Evolutionary conservation across 768 basidiomycete species (phyloP).

Genomic region (Pulveroboletus sp.): DNA sequence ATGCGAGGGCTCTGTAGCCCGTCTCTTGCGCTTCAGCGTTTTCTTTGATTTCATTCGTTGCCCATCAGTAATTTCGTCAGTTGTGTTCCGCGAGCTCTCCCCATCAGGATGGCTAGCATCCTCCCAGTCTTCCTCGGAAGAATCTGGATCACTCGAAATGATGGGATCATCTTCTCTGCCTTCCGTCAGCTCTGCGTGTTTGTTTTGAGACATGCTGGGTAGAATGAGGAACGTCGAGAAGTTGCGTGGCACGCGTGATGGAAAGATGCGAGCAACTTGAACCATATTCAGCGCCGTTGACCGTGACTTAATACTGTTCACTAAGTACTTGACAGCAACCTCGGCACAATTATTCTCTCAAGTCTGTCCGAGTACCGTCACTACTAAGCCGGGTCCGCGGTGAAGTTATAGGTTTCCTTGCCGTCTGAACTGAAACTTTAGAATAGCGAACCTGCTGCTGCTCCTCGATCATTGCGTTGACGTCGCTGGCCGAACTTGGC

Average conservation of each 20-base stretch:
- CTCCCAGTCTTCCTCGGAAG: conserved; percentile 14
- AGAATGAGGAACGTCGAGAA: not conserved
- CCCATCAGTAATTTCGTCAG: conserved; percentile 59
- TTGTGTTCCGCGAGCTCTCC: conserved; percentile 44
- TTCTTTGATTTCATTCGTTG: conserved; percentile 68
- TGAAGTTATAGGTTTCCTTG: conserved; percentile 7
- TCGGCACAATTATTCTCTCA: not conserved
- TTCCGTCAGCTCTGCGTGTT: conserved; percentile 48
- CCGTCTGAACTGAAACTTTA: conserved; percentile 19
- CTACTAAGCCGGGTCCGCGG: conserved; percentile 7
- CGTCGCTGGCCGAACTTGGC: conserved; percentile 3
- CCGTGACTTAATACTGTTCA: no score
- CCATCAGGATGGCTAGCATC: conserved; percentile 14
- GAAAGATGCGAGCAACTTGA: no score
- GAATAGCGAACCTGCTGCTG: not conserved
- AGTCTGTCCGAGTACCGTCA: conserved; percentile 1
- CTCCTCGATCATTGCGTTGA: conserved; percentile 4
- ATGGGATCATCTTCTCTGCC: conserved; percentile 13
- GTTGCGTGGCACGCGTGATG: not conserved
- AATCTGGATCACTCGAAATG: conserved; percentile 6
- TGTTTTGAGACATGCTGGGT: conserved; percentile 47
- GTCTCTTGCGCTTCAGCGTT: conserved; percentile 78
- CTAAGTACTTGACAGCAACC: not conserved
- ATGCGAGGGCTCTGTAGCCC: conserved; percentile 70
- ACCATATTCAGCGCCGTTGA: no score